Evolutionary conservation across 768 basidiomycete genomes (phyloP), one percentile per base, ranked within the genome.

Genomic region (Sarcodon aspratus): DNA sequence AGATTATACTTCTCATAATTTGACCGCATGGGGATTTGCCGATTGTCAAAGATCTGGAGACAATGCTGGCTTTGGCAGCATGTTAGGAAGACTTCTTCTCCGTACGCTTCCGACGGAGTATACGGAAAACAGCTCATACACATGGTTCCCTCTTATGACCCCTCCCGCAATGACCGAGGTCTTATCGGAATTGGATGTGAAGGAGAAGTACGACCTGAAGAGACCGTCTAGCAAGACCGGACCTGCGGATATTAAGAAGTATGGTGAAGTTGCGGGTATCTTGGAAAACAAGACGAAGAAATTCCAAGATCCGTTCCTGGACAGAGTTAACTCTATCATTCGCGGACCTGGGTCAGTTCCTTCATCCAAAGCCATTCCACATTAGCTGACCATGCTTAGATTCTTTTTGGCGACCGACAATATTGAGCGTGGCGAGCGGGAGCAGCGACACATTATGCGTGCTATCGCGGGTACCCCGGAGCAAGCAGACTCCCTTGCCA

Each of bases 111-210:
- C 89, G 1, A 64, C 78, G 45, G 66, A 86, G 58, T 91, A 73
- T 64, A 71, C 74, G 0, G 72, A 76, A 50, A 79, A 83, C 60
- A 85, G 82, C 51, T 66, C 77, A 44, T 91, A 86, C 59, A 79
- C 89, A 3, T 89, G 85, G 77, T 91, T 90, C 80, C 85, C 89
- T n/a, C 70, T 91, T 40, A 81, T 90, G 79, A 85, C 82, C 0
- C 89, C 88, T 3, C 67, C 71, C 0, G 61, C 78, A 2, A 89
- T 90, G 86, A 66, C 75, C 50, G 63, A 57, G 1, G 61, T 80
- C 59, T 65, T 90, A 48, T 69, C 60, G 46, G 75, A 85, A 33
- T 57, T 89, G 34, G 73, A 74, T 36, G 65, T 75, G 18, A 49
- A 66, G 13, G 68, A 75, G 27, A 63, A 73, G 43, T 91, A 90